A percentile compares a stretch with the other conserved stretches of the same genome.
phyloP scores from a whole-genome alignment of 2,329 filamentous ascomycete genomes.

The Epichloe aotearoae region DNA sequence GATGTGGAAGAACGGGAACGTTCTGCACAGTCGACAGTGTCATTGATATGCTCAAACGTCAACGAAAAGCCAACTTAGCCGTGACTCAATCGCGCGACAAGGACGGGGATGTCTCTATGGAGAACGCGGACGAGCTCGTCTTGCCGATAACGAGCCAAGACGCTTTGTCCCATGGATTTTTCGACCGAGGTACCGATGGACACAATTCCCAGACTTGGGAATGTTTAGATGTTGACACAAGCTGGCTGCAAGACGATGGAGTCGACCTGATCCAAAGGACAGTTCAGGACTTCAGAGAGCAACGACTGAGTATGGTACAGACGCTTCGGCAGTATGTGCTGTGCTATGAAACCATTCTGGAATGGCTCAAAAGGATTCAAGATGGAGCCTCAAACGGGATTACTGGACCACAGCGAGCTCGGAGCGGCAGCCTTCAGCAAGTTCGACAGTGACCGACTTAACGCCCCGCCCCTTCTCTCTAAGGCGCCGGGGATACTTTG shows the following conservation, averaged over 20 bases:
- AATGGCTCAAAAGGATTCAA: slow-evolving; percentile 57
- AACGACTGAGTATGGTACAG: slow-evolving; percentile 93
- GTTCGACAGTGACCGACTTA: slow-evolving; percentile 3
- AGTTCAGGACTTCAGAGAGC: slow-evolving; percentile 78
- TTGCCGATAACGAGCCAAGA: slow-evolving; percentile 16
- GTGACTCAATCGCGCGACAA: slow-evolving; percentile 10
- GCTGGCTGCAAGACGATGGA: slow-evolving; percentile 57
- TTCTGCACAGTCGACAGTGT: slow-evolving; percentile 96
- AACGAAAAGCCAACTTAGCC: slow-evolving; percentile 33
- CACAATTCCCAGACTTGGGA: slow-evolving; percentile 4
- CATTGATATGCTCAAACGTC: slow-evolving; percentile 91
- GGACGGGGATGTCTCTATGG: slow-evolving; percentile 37
- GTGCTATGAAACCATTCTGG: slow-evolving; percentile 87
- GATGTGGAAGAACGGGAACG: slow-evolving; percentile 87
- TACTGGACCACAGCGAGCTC: slow-evolving; percentile 12
- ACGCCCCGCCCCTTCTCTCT: too few relatives aligned
- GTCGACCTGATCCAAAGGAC: slow-evolving; percentile 74
- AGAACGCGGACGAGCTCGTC: slow-evolving; percentile 14
- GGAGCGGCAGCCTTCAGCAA: slow-evolving; percentile 21
- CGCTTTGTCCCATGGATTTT: slow-evolving; percentile 10
- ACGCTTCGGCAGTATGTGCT: slow-evolving; percentile 86
- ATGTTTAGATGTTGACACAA: slow-evolving; percentile 27
- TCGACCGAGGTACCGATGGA: slow-evolving; percentile 7
- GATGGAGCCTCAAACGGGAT: slow-evolving; percentile 14
- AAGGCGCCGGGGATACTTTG: too few relatives aligned